These are phyloP conservation scores for Colletotrichum sublineola DNA, from an alignment of 2,329 filamentous ascomycete species.

Conservation along the genomic window DNA sequence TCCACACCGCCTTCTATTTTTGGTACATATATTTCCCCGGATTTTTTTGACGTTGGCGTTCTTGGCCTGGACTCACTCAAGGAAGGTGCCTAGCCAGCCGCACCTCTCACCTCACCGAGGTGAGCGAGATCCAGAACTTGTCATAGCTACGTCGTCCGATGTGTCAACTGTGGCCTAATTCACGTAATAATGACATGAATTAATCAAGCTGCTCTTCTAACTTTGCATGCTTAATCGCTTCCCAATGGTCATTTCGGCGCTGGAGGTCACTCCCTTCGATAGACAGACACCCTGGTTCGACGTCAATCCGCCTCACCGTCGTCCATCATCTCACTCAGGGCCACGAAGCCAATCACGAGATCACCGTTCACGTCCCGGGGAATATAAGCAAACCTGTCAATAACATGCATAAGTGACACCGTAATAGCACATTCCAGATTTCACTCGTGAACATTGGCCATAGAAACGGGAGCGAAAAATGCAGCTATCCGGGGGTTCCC, in stretches of 20 bases:
- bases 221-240: not conserved
- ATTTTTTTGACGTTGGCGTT: constrained; percentile 14
- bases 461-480: not conserved
- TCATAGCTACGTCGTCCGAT: not conserved
- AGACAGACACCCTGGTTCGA: not conserved
- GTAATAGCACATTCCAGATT: not conserved
- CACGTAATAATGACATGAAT: not conserved
- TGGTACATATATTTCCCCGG: not conserved
- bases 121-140: not conserved
- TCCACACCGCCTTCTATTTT: constrained; percentile 14
- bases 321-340: not conserved
- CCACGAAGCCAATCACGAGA: not conserved
- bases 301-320: not conserved
- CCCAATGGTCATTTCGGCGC: not conserved
- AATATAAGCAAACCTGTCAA: not conserved
- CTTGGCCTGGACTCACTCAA: not conserved
- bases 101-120: not conserved
- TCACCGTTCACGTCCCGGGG: not conserved
- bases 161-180: not conserved
- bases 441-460: not conserved
- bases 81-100: too few relatives aligned
- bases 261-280: not conserved
- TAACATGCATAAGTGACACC: not conserved
- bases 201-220: not conserved
- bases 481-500: not conserved